Conservation (phyloP, 2,329 filamentous ascomycete species). For the Fusarium chuoi region DNA sequence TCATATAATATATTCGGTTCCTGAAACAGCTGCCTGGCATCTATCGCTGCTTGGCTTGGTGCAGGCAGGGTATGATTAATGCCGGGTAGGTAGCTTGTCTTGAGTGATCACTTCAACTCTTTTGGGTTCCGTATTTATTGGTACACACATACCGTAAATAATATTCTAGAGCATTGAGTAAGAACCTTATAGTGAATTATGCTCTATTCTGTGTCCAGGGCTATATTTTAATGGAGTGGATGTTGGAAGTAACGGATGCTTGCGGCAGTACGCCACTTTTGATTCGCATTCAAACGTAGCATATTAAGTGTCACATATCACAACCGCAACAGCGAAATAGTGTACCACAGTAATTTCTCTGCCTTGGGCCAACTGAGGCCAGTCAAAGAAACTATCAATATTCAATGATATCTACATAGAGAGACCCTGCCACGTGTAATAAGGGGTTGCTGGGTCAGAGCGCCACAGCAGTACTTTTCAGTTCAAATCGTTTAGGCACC, state of each 20-base stretch:
- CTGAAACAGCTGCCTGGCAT: background rate
- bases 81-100: background rate
- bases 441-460: constrained; percentile 30
- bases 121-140: background rate
- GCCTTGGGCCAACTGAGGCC: background rate
- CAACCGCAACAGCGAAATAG: background rate
- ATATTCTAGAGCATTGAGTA: too few relatives aligned
- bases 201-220: background rate
- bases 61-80: background rate
- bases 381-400: too few relatives aligned
- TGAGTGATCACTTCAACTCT: background rate
- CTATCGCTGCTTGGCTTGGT: background rate
- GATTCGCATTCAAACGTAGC: background rate
- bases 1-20: background rate
- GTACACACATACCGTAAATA: too few relatives aligned
- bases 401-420: background rate
- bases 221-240: too few relatives aligned
- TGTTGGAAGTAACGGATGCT: background rate
- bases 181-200: background rate
- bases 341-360: background rate
- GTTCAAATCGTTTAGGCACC: constrained; percentile 28
- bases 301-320: background rate
- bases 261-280: background rate
- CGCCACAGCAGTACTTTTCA: constrained; percentile 5
- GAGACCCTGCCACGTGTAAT: background rate